Base-by-base conservation (phyloP, 305 asterid genomes). In the Andrographis paniculata region DNA sequence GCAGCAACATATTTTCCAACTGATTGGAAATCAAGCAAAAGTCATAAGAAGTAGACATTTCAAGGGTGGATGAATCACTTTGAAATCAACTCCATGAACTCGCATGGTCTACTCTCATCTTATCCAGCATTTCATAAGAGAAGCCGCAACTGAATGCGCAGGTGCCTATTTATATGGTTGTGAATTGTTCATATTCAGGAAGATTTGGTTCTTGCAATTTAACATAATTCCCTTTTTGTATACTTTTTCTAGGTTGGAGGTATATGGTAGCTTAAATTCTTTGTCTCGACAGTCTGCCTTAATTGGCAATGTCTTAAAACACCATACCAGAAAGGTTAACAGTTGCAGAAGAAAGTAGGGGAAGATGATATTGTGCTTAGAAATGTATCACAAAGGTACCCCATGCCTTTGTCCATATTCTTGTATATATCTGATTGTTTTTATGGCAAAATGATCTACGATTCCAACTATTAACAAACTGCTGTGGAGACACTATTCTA, bases 1-100 rank as follows among this genome's bases (percentile, higher is more conserved):
- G 63, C 77, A 18, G 44, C 74, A 4, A 63, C 61, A 46, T 74
- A 69, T 73, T 70, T 89, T 60, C 94, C 93, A 9, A 63, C 70
- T 63, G 72, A 72, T 57, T 69, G 73, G 80, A 82, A 66, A 58
- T 82, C 88, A 11, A 71, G 66, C 55, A 85, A 89, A 73, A 87
- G 57, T 17, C 95, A 80, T 62, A 39, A 70, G 62, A 86, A 71
- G 72, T 86, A 60, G 77, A 24, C 60, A 64, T 46, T 61, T 24
- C 56, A 12, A 58, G 68, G 76, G 80, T 78, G 30, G 42, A 65
- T 49, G 50, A 35, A 28, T 15, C 41, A 27, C 43, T 14, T 46
- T 42, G 23, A n/a, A 40, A 39, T 48, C 42, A 52, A 35, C 39
- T 51, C 50, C 6, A 16, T 31, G 43, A 60, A 39, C 37, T 52